phyloP scores from a whole-genome alignment of 148 eudicot species.

The Drosera capensis region DNA sequence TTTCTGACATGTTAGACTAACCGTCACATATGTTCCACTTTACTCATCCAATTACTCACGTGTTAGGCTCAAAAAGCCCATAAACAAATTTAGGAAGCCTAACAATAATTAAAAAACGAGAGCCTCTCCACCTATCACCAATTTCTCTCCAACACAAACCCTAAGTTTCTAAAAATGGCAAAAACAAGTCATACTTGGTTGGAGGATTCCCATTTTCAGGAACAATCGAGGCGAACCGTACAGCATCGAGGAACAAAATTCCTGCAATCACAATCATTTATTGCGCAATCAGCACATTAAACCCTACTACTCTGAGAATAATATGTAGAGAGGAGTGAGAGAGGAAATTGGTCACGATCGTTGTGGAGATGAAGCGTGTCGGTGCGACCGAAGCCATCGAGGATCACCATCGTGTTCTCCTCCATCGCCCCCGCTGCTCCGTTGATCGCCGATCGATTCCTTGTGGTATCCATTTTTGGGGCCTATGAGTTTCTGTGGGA shows the following conservation, averaged over 20 bases:
- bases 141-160: no score
- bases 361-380: conserved; percentile 26
- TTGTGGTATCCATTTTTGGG: no score
- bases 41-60: no score
- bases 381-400: conserved; percentile 42
- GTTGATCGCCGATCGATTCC: no score
- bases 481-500: no score
- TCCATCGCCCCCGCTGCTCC: conserved; percentile 35
- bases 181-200: conserved; percentile 25
- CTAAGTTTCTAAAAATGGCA: neutral
- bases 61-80: no score
- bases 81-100: no score
- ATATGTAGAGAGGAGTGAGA: neutral
- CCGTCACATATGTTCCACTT: no score
- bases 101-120: no score
- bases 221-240: conserved; percentile 53
- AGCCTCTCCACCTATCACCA: no score
- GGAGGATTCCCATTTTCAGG: conserved; percentile 49
- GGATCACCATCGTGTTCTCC: conserved; percentile 65
- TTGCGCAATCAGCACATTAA: neutral
- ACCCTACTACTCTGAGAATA: neutral
- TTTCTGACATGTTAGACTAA: no score
- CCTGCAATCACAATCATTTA: conserved; percentile 6
- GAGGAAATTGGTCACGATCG: conserved; percentile 20
- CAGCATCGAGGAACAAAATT: conserved; percentile 66